These are phyloP conservation scores for Botryotinia narcissicola DNA, from an alignment of 2,329 filamentous ascomycete genomes.

Conservation along the genomic window DNA sequence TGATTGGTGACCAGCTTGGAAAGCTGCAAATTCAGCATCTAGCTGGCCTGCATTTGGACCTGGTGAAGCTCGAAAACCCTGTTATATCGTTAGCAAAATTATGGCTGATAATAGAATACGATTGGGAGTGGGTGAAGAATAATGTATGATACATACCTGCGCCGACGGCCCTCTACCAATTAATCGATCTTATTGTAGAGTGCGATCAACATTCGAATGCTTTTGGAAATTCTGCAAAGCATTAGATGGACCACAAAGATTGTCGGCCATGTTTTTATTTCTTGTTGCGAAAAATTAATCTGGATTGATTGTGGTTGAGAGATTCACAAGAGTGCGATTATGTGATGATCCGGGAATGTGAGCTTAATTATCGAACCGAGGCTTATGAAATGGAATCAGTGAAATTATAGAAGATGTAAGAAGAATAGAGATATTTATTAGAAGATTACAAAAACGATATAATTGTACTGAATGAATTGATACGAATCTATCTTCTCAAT, in stretches of 20 bases:
- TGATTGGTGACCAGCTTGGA: constrained; percentile 53
- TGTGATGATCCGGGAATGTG: constrained; percentile 9
- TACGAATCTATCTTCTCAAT: not conserved
- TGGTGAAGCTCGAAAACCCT: constrained; percentile 61
- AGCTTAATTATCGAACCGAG: not conserved
- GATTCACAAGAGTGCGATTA: not conserved
- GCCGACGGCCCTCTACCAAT: constrained; percentile 51
- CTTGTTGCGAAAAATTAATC: not conserved
- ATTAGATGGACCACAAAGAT: constrained; percentile 70
- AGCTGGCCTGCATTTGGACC: constrained; percentile 53
- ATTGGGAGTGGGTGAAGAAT: not conserved
- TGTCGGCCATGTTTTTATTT: constrained; percentile 55
- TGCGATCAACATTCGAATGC: constrained; percentile 63
- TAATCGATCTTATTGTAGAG: constrained; percentile 68
- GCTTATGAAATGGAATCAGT: not conserved
- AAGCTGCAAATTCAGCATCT: constrained; percentile 68
- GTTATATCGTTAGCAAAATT: constrained; percentile 26
- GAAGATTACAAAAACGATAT: not conserved
- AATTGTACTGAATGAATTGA: not conserved
- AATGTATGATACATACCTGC: constrained; percentile 47
- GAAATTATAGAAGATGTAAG: not conserved
- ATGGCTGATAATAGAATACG: constrained; percentile 2
- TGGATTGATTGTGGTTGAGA: not conserved
- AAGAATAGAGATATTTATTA: not conserved
- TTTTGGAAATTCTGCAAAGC: constrained; percentile 70